Percentiles rank a stretch among this genome's conserved stretches.
Evolutionary conservation across 257 asterid genomes (phyloP).

Genomic region (Linderniella brevidens): DNA sequence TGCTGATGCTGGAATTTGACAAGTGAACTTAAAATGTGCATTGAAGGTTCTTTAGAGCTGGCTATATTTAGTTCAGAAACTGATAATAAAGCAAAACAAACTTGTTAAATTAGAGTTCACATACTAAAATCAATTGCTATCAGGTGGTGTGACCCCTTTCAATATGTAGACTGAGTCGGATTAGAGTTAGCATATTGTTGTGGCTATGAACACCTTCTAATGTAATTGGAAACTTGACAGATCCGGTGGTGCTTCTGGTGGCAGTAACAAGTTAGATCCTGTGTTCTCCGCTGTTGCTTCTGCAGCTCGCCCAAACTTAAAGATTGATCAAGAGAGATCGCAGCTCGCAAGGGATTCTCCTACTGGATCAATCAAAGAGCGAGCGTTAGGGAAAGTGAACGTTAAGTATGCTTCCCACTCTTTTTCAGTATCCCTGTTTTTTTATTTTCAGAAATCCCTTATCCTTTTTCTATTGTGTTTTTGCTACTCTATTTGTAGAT

Average conservation of each 20-base stretch:
- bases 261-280: constrained; percentile 46
- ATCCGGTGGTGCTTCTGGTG: constrained; percentile 50
- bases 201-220: constrained; percentile 2
- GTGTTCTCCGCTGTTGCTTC: constrained; percentile 48
- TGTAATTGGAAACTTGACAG: constrained; percentile 21
- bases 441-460: not conserved
- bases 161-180: too few relatives aligned
- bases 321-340: constrained; percentile 67
- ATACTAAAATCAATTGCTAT: too few relatives aligned
- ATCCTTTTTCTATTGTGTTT: not conserved
- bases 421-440: not conserved
- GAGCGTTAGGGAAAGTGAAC: constrained; percentile 51
- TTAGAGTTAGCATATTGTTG: constrained; percentile 3
- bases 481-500: not conserved
- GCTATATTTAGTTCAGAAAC: too few relatives aligned
- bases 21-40: too few relatives aligned
- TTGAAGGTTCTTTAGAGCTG: too few relatives aligned
- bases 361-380: constrained; percentile 53
- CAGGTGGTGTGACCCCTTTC: too few relatives aligned
- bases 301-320: constrained; percentile 41
- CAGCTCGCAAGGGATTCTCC: constrained; percentile 51
- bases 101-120: too few relatives aligned
- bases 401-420: constrained; percentile 38
- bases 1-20: too few relatives aligned
- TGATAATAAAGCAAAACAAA: too few relatives aligned